phyloP scores from a whole-genome alignment of 176 grass and related monocot genomes.

The Lolium perenne region DNA sequence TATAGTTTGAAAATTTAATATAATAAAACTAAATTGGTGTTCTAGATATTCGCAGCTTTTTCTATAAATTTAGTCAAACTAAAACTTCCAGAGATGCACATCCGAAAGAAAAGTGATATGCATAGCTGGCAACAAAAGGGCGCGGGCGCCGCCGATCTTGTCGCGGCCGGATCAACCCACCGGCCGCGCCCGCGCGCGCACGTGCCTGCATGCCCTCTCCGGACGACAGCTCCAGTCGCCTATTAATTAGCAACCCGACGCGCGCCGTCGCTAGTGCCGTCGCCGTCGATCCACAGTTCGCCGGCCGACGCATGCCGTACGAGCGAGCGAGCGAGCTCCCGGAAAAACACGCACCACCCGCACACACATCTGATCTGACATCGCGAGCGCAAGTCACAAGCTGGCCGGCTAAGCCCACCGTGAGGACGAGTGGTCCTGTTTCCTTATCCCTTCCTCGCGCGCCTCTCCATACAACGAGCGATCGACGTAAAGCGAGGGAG shows the following conservation, averaged over 20 bases:
- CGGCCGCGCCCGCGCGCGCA: slow-evolving; percentile 7
- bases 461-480: slow-evolving; percentile 48
- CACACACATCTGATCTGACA: not conserved
- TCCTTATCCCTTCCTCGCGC: slow-evolving; percentile 73
- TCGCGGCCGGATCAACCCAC: not conserved
- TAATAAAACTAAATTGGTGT: no score
- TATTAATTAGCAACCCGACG: no score
- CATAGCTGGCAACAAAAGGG: not conserved
- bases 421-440: slow-evolving; percentile 82
- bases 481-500: slow-evolving; percentile 29
- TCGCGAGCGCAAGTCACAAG: not conserved
- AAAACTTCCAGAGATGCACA: no score
- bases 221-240: no score
- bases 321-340: not conserved
- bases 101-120: no score
- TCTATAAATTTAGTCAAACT: no score
- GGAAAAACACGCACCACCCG: slow-evolving; percentile 40
- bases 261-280: not conserved
- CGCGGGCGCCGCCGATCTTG: not conserved
- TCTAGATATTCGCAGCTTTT: no score
- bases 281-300: slow-evolving; percentile 2
- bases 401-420: slow-evolving; percentile 21
- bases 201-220: no score
- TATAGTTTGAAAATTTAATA: no score
- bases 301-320: not conserved